Evolutionary conservation across 306 rosid species (phyloP), one percentile per base, ranked within the genome.

Genomic region (Castanea mollissima): DNA sequence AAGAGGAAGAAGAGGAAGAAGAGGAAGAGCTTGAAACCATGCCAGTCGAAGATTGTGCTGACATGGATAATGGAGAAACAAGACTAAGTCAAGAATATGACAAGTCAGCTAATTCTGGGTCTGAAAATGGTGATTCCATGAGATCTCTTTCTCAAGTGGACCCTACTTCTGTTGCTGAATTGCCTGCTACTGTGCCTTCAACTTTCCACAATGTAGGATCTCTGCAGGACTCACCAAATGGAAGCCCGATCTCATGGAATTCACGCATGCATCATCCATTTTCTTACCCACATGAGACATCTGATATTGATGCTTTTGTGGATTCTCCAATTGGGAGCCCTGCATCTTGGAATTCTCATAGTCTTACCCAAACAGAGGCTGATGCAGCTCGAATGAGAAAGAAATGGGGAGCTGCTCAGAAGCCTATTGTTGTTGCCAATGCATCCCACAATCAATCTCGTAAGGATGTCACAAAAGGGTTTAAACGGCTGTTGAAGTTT

Each of bases 401-500:
- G 88, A 96, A 96, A 87, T 96, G 99, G 99, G 98, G 98, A 76
- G 90, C 97, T 80, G 93, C 97, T 78, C 98, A 96, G 85, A 93
- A 93, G 46, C 98, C 99, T 63, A 67, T 86, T 80, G 81, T 93
- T 74, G 93, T 88, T 78, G 82, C 95, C 67, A 91, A 87, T 86
- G 83, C 96, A 67, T 88, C 97, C 70, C 90, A 93, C 25, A 93
- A 78, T 80, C 99, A 90, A 85, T 79, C 99, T 10, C 94, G 98
- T 76, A 96, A 91, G 88, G 99, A 96, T 82, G 88, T 92, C 86
- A 85, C 99, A 2, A 93, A 86, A 84, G 99, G 99, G 76, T 93
- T 96, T 81, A 96, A 96, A 76, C 86, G 98, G 81, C 83, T 96
- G 25, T 85, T 96, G 4, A 96, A 96, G 86, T 96, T 96, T 69